A percentile compares a stretch with the other conserved stretches of the same genome.
phyloP scores from a whole-genome alignment of 495 filamentous ascomycete species.

The Halenospora varia region DNA sequence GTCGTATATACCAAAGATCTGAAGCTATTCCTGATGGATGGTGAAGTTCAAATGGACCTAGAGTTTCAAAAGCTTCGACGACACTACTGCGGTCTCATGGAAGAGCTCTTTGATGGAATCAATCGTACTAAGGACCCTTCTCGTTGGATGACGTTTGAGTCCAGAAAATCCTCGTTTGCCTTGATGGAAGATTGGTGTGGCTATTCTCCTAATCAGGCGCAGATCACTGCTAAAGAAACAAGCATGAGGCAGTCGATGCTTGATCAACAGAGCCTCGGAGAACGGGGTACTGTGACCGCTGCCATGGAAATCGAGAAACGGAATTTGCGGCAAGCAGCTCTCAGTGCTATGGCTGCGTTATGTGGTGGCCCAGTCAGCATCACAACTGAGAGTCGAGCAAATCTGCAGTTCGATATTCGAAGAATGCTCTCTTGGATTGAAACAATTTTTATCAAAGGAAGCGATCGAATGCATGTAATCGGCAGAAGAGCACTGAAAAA shows the following conservation, averaged over 20 bases:
- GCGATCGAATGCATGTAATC: slow-evolving; percentile 88
- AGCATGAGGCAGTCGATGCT: slow-evolving; percentile 80
- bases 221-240: slow-evolving; percentile 80
- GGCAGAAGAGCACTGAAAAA: slow-evolving; percentile 88
- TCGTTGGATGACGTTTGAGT: slow-evolving; percentile 94
- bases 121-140: slow-evolving; percentile 82
- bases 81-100: slow-evolving; percentile 91
- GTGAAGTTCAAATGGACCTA: slow-evolving; percentile 93
- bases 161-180: slow-evolving; percentile 86
- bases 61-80: slow-evolving; percentile 88
- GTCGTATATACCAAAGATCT: slow-evolving; percentile 87
- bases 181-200: slow-evolving; percentile 99
- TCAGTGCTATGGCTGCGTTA: slow-evolving; percentile 92
- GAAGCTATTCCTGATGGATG: slow-evolving; percentile 88
- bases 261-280: slow-evolving; percentile 55
- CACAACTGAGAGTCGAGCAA: slow-evolving; percentile 75
- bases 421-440: slow-evolving; percentile 94
- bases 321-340: slow-evolving; percentile 81
- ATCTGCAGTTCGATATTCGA: slow-evolving; percentile 84
- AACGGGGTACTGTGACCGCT: slow-evolving; percentile 71
- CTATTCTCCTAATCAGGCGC: slow-evolving; percentile 84
- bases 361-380: slow-evolving; percentile 90
- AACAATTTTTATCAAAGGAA: slow-evolving; percentile 83
- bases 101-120: slow-evolving; percentile 87
- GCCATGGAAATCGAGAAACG: slow-evolving; percentile 96